Evolutionary conservation across 2,329 filamentous ascomycete genomes (phyloP), one percentile per base, ranked within the genome.

Genomic region (Penicillium fuscoglaucum): DNA sequence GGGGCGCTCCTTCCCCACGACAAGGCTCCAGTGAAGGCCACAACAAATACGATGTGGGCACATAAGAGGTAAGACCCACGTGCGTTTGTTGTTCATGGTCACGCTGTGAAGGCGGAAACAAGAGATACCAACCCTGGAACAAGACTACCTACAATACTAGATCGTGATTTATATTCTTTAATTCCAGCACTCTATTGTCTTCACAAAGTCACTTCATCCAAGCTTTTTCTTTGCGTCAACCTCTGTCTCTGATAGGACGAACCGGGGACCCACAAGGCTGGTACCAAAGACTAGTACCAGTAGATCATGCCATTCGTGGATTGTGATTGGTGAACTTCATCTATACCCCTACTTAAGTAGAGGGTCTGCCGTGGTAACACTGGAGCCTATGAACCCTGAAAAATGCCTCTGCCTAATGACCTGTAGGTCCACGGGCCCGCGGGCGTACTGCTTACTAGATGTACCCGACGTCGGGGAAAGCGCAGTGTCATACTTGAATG

Each of bases 371-470:
- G 5, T 26, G 29, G 51, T 47, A 33, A 33, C 17, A 35, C 21
- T 46, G 50, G 29, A n/a, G 24, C n/a, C 33, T 40, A 19, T 12
- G n/a, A 6, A 19, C 37, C n/a, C 9, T 40, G 37, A 19, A 21
- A 51, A 53, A 53, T 37, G 21, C 17, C 40, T 53, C 51, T 53
- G 51, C 51, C 51, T 43, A 43, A 26, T 33, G 5, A 33, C 12
- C 12, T 33, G 31, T 33, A 31, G 29, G 4, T 31, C 29, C 10
- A 31, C 29, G 5, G 31, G 12, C 13, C 31, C 5, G 13, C 12
- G 31, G 31, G 31, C 12, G 12, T 33, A 13, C 31, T 33, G 31
- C 31, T 13, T 33, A 33, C 31, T 13, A 33, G 31, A 33, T 33
- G 31, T 15, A 31, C 29, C 9, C 29, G 12, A 31, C 12, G 29